These are phyloP conservation scores for Verticillium klebahnii DNA, from an alignment of 2,329 filamentous ascomycete genomes.

Conservation along the genomic window DNA sequence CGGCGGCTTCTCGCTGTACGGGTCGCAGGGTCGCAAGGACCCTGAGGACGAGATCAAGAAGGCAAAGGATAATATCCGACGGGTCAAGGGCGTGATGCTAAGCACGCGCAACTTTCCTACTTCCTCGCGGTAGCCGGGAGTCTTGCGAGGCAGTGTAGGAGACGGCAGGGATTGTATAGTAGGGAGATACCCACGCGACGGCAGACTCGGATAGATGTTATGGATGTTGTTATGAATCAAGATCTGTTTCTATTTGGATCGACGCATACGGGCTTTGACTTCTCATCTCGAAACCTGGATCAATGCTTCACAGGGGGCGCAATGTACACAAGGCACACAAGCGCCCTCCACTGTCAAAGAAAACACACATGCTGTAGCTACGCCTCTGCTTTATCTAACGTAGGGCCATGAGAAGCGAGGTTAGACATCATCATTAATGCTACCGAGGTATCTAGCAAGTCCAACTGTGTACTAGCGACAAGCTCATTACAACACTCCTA, in stretches of 20 bases:
- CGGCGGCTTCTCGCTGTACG: conserved; percentile 35
- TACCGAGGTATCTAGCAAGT: background rate
- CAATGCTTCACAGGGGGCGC: too few species aligned
- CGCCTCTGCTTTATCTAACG: too few species aligned
- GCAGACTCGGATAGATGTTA: background rate
- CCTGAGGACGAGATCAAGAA: conserved; percentile 68
- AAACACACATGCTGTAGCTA: too few species aligned
- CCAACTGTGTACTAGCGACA: background rate
- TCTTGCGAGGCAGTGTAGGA: background rate
- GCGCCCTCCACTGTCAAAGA: too few species aligned
- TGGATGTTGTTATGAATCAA: background rate
- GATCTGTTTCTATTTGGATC: background rate
- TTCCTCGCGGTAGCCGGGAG: conserved; percentile 22
- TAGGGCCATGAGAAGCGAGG: too few species aligned
- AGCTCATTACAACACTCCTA: background rate
- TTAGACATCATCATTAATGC: too few species aligned
- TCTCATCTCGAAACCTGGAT: too few species aligned
- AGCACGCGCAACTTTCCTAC: conserved; percentile 70
- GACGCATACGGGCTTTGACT: too few species aligned
- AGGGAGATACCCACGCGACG: background rate
- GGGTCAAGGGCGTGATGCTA: conserved; percentile 74
- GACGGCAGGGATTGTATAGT: background rate
- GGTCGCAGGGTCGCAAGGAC: conserved; percentile 39
- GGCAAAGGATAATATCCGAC: conserved; percentile 69
- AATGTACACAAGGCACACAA: too few species aligned